Conservation (phyloP, 2,329 filamentous ascomycete genomes). For the Xylariaceae sp. region DNA sequence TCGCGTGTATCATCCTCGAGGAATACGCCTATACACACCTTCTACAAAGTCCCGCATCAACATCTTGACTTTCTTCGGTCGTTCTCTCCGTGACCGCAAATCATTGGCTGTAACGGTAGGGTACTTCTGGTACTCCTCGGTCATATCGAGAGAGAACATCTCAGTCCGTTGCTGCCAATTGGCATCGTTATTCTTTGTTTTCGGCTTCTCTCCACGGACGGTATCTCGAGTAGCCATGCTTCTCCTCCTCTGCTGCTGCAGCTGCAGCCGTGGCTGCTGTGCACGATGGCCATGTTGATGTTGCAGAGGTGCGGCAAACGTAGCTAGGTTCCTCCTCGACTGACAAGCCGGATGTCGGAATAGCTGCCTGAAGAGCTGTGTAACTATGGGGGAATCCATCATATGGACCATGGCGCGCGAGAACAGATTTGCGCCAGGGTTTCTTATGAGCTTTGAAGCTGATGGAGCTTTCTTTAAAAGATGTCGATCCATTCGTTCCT, state of each 20-base stretch:
- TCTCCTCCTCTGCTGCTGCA: slow-evolving; percentile 45
- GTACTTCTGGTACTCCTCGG: slow-evolving; percentile 80
- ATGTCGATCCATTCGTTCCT: neutral
- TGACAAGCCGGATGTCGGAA: slow-evolving; percentile 77
- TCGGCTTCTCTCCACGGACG: slow-evolving; percentile 38
- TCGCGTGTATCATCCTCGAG: no score
- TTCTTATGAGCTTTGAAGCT: slow-evolving; percentile 26
- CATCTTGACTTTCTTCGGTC: slow-evolving; percentile 94
- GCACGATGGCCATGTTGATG: slow-evolving; percentile 49
- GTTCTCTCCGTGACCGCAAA: slow-evolving; percentile 72
- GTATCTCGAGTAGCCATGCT: slow-evolving; percentile 39
- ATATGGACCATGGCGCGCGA: slow-evolving; percentile 26
- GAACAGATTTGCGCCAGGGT: slow-evolving; percentile 24
- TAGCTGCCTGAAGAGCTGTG: slow-evolving; percentile 82
- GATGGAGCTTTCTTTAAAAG: slow-evolving; percentile 14
- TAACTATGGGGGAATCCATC: slow-evolving; percentile 85
- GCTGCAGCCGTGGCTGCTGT: slow-evolving; percentile 40
- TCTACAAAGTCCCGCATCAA: slow-evolving; percentile 97
- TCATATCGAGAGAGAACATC: slow-evolving; percentile 76
- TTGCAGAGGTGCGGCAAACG: slow-evolving; percentile 48
- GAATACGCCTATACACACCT: slow-evolving; percentile 65
- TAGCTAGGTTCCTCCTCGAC: slow-evolving; percentile 53
- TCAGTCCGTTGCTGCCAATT: slow-evolving; percentile 87
- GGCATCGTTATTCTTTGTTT: slow-evolving; percentile 60
- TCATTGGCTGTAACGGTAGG: slow-evolving; percentile 86